Base-by-base conservation (phyloP, 345 rosid species). In the Sonneratia caseolaris region DNA sequence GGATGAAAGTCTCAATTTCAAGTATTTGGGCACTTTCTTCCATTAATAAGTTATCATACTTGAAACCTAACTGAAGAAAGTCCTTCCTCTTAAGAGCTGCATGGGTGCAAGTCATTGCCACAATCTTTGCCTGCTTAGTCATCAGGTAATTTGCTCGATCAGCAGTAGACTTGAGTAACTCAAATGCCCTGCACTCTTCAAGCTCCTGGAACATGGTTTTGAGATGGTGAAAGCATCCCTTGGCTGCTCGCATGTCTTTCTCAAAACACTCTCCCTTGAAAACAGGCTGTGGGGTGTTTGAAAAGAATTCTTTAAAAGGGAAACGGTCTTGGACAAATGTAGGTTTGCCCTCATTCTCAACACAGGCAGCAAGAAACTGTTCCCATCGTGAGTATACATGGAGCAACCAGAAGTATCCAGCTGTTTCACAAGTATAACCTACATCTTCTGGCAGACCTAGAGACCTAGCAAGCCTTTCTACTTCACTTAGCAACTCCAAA, bases 51-150 rank as follows among this genome's bases (percentile, higher is more conserved):
- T 95, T 95, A 75, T 95, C 99, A 76, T 95, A 95, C 79, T 95
- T 95, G 84, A 95, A 95, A 66, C 99, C 99, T 74, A 94, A 79
- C 76, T 91, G 93, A 75, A 94, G 99, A 80, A 94, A 94, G 78
- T 94, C 99, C 81, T 90, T 92, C 85, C 99, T 87, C 81, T 94
- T 94, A 65, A 95, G 79, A 21, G 99, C 99, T 4, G 99, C 99
- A 86, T 95, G 99, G 49, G 99, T 95, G 82, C 99, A 95, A 18
- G 99, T 92, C 99, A 95, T 95, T 73, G 99, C 99, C 67, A 95
- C 99, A 77, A 95, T 87, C 84, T 95, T 95, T 49, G 99, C 97
- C 79, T 95, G 99, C 85, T 95, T 92, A 69, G 97, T 92, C 99
- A 95, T 95, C 74, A 92, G 79, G 74, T 95, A 92, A 84, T 95